phyloP scores from a whole-genome alignment of 2,329 filamentous ascomycete genomes.

The Cladosporium sp. region DNA sequence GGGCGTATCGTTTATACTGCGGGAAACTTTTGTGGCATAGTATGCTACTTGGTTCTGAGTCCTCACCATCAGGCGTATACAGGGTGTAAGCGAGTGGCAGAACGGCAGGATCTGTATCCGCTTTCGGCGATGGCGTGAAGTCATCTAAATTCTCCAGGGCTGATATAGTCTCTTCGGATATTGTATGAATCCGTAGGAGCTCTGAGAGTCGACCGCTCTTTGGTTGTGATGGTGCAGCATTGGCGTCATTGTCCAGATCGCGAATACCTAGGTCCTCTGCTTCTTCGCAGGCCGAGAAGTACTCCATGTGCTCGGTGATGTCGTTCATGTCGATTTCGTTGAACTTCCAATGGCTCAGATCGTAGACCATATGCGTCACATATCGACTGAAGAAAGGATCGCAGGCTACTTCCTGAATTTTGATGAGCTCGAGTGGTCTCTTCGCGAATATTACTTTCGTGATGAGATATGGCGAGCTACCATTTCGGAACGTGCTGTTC shows the following conservation, averaged over 20 bases:
- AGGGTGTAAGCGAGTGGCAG: too few species aligned
- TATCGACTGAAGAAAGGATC: constrained; percentile 10
- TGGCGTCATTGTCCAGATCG: too few species aligned
- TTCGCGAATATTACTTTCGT: constrained; percentile 8
- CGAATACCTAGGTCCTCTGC: not conserved
- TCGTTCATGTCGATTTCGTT: constrained; percentile 8
- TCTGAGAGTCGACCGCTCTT: too few species aligned
- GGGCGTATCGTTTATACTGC: not conserved
- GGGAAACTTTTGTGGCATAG: constrained; percentile 4
- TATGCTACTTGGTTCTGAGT: not conserved
- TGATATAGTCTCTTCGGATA: too few species aligned
- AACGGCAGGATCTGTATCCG: too few species aligned
- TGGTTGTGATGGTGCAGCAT: too few species aligned
- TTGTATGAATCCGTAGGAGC: too few species aligned
- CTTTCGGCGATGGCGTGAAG: too few species aligned
- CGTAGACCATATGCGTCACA: constrained; percentile 5
- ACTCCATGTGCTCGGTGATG: constrained; percentile 1
- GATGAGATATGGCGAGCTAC: constrained; percentile 7
- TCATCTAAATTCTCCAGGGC: too few species aligned
- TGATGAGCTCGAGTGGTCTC: not conserved
- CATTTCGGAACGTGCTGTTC: constrained; percentile 1
- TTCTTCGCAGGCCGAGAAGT: constrained; percentile 2
- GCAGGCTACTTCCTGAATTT: not conserved
- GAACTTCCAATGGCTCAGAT: constrained; percentile 8
- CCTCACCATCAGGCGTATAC: too few species aligned